Evolutionary conservation across 2,329 filamentous ascomycete species (phyloP).

Genomic region (Pseudocercospora cruenta): DNA sequence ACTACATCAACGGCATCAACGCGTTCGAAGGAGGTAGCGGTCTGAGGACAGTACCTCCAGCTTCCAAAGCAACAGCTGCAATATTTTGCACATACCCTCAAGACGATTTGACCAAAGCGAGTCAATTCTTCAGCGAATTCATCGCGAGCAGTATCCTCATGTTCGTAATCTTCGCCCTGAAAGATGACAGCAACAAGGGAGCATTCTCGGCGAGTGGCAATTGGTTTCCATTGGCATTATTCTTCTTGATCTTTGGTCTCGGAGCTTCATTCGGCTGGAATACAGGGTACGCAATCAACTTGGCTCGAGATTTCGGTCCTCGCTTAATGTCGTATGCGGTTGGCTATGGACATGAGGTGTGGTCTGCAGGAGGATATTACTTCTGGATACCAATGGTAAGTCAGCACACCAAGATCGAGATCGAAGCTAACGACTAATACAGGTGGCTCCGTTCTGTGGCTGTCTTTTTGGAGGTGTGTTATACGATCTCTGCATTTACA

Average conservation of each 20-base stretch:
- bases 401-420: neutral
- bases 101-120: slow-evolving; percentile 63
- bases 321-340: slow-evolving; percentile 68
- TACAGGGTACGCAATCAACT: slow-evolving; percentile 69
- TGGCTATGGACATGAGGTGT: slow-evolving; percentile 68
- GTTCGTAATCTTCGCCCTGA: slow-evolving; percentile 71
- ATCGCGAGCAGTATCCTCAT: slow-evolving; percentile 68
- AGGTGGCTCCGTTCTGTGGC: slow-evolving; percentile 65
- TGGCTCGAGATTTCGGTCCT: slow-evolving; percentile 72
- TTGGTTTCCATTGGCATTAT: slow-evolving; percentile 62
- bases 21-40: slow-evolving; percentile 61
- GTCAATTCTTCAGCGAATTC: slow-evolving; percentile 74
- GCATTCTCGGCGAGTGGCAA: slow-evolving; percentile 39
- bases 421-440: neutral
- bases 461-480: slow-evolving; percentile 65
- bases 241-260: slow-evolving; percentile 70
- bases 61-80: slow-evolving; percentile 61
- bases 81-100: slow-evolving; percentile 73
- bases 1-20: slow-evolving; percentile 61
- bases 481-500: slow-evolving; percentile 70
- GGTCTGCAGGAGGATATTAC: slow-evolving; percentile 66
- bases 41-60: slow-evolving; percentile 65
- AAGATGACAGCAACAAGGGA: slow-evolving; percentile 53
- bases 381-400: slow-evolving; percentile 59
- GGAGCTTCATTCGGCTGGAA: slow-evolving; percentile 71